Evolutionary conservation across 2,329 filamentous ascomycete species (phyloP), one percentile per base, ranked within the genome.

Genomic region (Aspergillus sp.): DNA sequence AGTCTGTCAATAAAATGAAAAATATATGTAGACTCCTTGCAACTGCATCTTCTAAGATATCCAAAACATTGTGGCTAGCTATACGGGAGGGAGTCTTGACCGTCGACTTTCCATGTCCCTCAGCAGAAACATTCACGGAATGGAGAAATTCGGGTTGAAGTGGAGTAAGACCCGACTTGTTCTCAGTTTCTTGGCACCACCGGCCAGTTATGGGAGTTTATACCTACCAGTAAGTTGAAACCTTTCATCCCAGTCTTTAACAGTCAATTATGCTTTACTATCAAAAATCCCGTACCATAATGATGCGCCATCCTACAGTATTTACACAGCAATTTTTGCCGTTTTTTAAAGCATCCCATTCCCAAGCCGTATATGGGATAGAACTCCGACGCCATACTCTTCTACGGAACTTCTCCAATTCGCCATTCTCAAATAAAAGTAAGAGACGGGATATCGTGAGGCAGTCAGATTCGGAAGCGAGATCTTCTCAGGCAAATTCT

Each of bases 401-500:
- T 17, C 51, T 33, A 5, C 65, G 63, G 46, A 57, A 22, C 46
- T 83, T 85, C 67, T 73, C 77, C 20, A 76, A 71, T 20, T 78
- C 78, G 20, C 64, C 71, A 2, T 39, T 60, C 7, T 68, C 79
- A 17, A 68, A 70, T 49, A 86, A 85, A 24, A 69, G 70, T 45
- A 86, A 85, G 63, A 85, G 85, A 68, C 80, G 80, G 39, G 84
- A 85, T 65, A 80, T 77, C 27, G 78, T 80, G 66, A 79, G 79
- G 51, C 77, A 77, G 52, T 73, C 73, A 19, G 65, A 70, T 17
- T 58, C 61, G 13, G 70, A 68, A 57, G 66, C 70, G 47, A 72
- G 40, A 59, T 20, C 57, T 56, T 71, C 75, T 48, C 73, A 75
- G 50, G 64, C 71, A 47, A 69, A 62, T 4, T 55, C 65, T 48